Base-by-base conservation (phyloP, 2,329 filamentous ascomycete genomes). In the Penicillium verrucosum region DNA sequence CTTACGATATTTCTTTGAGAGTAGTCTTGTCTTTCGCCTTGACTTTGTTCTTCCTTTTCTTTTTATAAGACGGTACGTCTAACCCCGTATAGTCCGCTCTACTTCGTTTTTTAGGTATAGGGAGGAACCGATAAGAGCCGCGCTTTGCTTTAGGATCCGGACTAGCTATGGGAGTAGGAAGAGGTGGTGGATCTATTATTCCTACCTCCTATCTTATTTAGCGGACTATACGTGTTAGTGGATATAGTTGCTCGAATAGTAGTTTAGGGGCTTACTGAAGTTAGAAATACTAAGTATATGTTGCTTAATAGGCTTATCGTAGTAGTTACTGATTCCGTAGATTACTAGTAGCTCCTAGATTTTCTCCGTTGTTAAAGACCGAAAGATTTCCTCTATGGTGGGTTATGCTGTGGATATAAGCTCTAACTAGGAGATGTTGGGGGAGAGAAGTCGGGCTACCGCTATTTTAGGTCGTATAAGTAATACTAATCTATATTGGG, bases 111-210 rank as follows among this genome's bases (percentile, higher is more conserved):
- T 52, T 37, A 32, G 32, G 16, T 29, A 30, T 57, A 3, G 49
- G 48, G 21, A 52, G 43, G 18, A 57, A 49, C 43, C 49, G 54
- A 10, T 57, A 57, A 52, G 54, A 57, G 42, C 54, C 49, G 6
- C 29, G 49, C 36, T 44, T 52, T 37, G 30, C 49, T 21, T 57
- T 30, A 8, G 38, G 54, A 44, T 52, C 18, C 49, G 49, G 49
- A 53, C 49, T 57, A 53, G 36, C 44, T 57, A 0, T 30, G 10
- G 54, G 54, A 47, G 54, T 57, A 37, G 9, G 54, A 44, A 53
- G 48, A 47, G 42, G 48, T 44, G 43, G 49, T 48, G 25, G 43
- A 47, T 57, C 49, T 30, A 16, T 57, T 37, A 53, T 57, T 30
- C 54, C 54, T 53, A 57, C 42, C 54, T 49, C n/a, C 12, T 32